Evolutionary conservation across 2,329 filamentous ascomycete species (phyloP), one percentile per base, ranked within the genome.

Genomic region (Ceratocystis alfenasii): DNA sequence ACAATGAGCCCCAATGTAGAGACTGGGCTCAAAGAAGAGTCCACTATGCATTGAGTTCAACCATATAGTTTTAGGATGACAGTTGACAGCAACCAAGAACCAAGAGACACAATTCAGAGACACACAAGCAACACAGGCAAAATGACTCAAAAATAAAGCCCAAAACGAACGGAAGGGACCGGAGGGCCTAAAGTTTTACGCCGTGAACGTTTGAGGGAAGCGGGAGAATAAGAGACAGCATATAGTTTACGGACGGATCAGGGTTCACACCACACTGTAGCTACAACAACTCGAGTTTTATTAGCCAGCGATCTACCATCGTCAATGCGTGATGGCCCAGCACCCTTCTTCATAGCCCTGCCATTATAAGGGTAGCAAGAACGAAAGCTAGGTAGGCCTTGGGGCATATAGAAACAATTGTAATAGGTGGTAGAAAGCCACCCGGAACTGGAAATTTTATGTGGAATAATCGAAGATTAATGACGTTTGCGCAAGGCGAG

Each of bases 81-180:
- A 59, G 53, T 59, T 59, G 53, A 59, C 53, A 59, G 53, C 53
- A 57, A 33, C 28, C 28, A 59, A 57, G 53, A 57, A 6, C 2
- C 17, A 48, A 12, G 33, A 36, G 33, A 20, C 46, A 20, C 6
- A 20, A 10, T 53, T 25, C 48, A 53, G 48, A 25, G 48, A 53
- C 20, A 25, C 20, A 53, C 48, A 25, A 12, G 25, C 46, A 50
- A 48, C 7, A 48, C 46, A 22, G 1, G 6, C 46, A 50, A 50
- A 20, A 48, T 3, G 7, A 3, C 20, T 28, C 22, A n/a, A 20
- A 53, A 53, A 25, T 15, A 53, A 15, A 25, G 48, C 25, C 20
- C 20, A 10, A 28, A 53, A 53, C 22, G 2, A 53, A 25, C 20
- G 25, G 17, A 17, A 17, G 8, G 17, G 20, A 57, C 17, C 25